phyloP scores from a whole-genome alignment of 2,329 filamentous ascomycete genomes.

The Xylaria hypoxylon region DNA sequence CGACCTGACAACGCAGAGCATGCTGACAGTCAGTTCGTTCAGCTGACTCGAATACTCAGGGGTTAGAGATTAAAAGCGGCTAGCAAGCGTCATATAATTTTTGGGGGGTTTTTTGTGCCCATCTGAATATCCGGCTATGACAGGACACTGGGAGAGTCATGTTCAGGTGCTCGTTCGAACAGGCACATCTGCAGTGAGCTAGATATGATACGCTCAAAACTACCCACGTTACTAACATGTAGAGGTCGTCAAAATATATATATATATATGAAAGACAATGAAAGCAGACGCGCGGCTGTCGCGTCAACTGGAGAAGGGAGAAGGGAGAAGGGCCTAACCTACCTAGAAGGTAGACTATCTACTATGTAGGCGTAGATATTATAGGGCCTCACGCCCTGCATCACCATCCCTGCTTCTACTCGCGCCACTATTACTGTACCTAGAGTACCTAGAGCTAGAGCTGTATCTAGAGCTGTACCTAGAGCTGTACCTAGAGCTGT shows the following conservation, averaged over 20 bases:
- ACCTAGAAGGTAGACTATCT: too few relatives aligned
- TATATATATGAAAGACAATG: background rate
- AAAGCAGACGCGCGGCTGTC: slow-evolving; percentile 28
- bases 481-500: too few relatives aligned
- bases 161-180: background rate
- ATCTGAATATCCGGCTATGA: background rate
- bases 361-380: too few relatives aligned
- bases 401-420: too few relatives aligned
- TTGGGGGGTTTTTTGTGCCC: background rate
- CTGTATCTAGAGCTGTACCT: too few relatives aligned
- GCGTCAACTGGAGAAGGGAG: slow-evolving; percentile 13
- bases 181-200: background rate
- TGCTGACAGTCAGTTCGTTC: slow-evolving; percentile 1
- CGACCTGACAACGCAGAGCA: background rate
- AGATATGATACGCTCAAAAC: background rate
- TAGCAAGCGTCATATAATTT: background rate
- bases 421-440: too few relatives aligned
- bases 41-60: slow-evolving; percentile 10
- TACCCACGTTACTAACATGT: background rate
- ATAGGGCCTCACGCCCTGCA: too few relatives aligned
- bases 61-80: background rate
- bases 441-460: too few relatives aligned
- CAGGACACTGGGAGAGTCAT: background rate
- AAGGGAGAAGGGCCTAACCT: slow-evolving; percentile 7
- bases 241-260: background rate